phyloP scores from a whole-genome alignment of 768 basidiomycete species.

The Boletus edulis region DNA sequence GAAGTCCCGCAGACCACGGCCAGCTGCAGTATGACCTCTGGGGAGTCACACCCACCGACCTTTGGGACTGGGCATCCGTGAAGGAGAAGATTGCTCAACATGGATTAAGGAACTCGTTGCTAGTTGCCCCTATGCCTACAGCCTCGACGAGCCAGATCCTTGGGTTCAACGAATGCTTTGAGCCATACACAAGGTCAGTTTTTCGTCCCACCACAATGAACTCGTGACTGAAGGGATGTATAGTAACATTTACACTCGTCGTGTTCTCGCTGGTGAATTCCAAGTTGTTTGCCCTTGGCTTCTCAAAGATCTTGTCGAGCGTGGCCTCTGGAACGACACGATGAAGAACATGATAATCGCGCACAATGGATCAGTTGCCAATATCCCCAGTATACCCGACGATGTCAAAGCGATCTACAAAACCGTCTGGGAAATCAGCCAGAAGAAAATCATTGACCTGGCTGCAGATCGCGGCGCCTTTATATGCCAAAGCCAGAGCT shows the following conservation, averaged over 20 bases:
- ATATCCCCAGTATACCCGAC: slow-evolving; percentile 83
- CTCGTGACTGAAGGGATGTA: slow-evolving; percentile 7
- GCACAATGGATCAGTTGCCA: slow-evolving; percentile 86
- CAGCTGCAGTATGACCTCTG: slow-evolving; percentile 94
- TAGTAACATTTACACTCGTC: slow-evolving; percentile 98
- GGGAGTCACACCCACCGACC: slow-evolving; percentile 83
- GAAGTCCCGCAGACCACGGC: slow-evolving; percentile 87
- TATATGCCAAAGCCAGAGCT: slow-evolving; percentile 93
- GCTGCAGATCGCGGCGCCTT: slow-evolving; percentile 98
- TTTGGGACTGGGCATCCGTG: slow-evolving; percentile 93
- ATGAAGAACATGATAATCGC: slow-evolving; percentile 99
- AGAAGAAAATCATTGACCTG: slow-evolving; percentile 97
- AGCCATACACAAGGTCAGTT: slow-evolving; percentile 89
- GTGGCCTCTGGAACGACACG: slow-evolving; percentile 93
- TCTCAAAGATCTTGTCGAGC: slow-evolving; percentile 94
- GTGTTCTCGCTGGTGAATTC: slow-evolving; percentile 99
- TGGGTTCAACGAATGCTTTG: slow-evolving; percentile 98
- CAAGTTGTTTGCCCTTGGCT: slow-evolving; percentile 99
- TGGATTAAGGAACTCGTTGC: slow-evolving; percentile 87
- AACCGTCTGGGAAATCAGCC: slow-evolving; percentile 99
- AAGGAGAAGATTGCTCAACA: slow-evolving; percentile 81
- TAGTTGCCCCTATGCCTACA: slow-evolving; percentile 98
- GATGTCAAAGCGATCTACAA: slow-evolving; percentile 98
- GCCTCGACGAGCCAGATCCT: slow-evolving; percentile 98
- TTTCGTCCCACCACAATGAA: not conserved